These are phyloP conservation scores for Cladosporium sp. DNA, from an alignment of 2,329 filamentous ascomycete genomes.

Conservation along the genomic window DNA sequence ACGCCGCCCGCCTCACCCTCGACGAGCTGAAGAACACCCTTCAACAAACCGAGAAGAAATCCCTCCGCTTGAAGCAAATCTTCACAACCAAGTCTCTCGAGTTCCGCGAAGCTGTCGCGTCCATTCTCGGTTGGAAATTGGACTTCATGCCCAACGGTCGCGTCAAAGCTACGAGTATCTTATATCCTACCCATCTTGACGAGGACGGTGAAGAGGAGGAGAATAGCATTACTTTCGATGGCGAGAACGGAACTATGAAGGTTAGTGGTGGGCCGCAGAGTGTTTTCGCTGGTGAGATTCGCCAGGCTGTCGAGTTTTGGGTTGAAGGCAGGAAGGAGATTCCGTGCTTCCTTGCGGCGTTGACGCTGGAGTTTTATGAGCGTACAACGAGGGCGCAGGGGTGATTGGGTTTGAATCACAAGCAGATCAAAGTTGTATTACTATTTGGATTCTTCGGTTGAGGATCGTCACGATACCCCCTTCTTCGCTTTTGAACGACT, in stretches of 20 bases:
- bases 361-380: constrained; percentile 92
- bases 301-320: constrained; percentile 89
- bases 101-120: constrained; percentile 92
- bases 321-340: constrained; percentile 91
- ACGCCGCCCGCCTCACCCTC: constrained; percentile 70
- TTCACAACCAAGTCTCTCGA: constrained; percentile 88
- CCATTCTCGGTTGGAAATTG: constrained; percentile 87
- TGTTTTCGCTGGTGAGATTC: constrained; percentile 79
- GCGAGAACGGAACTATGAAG: constrained; percentile 96
- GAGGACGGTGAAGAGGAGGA: constrained; percentile 47
- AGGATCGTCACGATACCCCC: too few species aligned
- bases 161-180: constrained; percentile 83
- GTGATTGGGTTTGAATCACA: too few species aligned
- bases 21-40: constrained; percentile 49
- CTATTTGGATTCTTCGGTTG: too few species aligned
- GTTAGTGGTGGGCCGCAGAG: constrained; percentile 85
- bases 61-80: constrained; percentile 82
- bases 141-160: constrained; percentile 97
- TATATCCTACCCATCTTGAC: constrained; percentile 54
- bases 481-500: too few species aligned
- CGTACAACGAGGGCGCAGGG: constrained; percentile 41
- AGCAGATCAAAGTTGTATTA: too few species aligned
- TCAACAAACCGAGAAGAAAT: constrained; percentile 72
- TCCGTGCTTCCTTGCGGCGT: constrained; percentile 83
- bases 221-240: constrained; percentile 74